Percentiles rank a stretch among this genome's conserved stretches.
phyloP scores from a whole-genome alignment of 257 asterid species.

The Capsicum baccatum region DNA sequence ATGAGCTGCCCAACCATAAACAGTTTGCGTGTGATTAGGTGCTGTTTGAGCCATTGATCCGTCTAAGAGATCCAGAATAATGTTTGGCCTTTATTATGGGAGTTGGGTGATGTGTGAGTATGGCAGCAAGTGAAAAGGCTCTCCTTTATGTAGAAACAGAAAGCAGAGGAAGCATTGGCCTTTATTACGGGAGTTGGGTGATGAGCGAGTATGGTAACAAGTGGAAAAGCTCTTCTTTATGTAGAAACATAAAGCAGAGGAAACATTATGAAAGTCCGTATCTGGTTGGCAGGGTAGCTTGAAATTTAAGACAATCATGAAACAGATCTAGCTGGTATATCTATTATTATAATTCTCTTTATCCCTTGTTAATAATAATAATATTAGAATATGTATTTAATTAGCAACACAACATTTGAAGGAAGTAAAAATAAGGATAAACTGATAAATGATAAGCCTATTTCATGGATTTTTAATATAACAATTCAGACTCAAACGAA shows the following conservation, averaged over 20 bases:
- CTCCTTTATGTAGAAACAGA: not conserved
- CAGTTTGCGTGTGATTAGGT: conserved; percentile 24
- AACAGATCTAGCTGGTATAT: not conserved
- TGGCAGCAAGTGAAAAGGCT: not conserved
- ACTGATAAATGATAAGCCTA: too few species aligned
- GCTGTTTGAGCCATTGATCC: conserved; percentile 11
- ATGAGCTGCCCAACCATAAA: conserved; percentile 39
- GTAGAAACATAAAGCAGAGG: not conserved
- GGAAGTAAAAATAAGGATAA: too few species aligned
- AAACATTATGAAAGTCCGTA: not conserved
- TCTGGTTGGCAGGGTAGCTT: not conserved
- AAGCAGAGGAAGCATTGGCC: not conserved
- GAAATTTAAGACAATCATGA: not conserved
- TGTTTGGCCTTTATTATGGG: not conserved
- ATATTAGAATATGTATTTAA: too few species aligned
- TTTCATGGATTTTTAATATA: too few species aligned
- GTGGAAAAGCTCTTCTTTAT: not conserved
- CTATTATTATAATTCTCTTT: not conserved
- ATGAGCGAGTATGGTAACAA: not conserved
- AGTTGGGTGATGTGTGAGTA: not conserved
- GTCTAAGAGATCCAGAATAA: not conserved
- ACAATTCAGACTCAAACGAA: too few species aligned
- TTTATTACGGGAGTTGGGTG: not conserved
- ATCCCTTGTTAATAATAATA: too few species aligned
- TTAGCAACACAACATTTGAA: too few species aligned